Evolutionary conservation across 129 eudicot species (phyloP).

Genomic region (Artemisia tridentata): DNA sequence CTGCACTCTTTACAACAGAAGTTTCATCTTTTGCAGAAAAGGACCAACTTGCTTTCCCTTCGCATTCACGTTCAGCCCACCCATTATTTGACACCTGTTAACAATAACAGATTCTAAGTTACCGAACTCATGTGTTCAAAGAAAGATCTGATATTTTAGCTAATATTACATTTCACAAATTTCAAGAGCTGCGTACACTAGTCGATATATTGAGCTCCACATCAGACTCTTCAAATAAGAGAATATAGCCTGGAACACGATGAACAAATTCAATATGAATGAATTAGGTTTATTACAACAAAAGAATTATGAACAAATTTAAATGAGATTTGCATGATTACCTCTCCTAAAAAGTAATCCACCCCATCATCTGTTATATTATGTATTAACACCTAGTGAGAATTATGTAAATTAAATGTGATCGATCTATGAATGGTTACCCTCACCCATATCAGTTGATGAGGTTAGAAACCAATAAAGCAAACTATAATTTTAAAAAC

Average conservation of each 20-base stretch:
- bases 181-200: slow-evolving; percentile 43
- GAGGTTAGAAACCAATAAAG: no score
- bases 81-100: slow-evolving; percentile 89
- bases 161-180: slow-evolving; percentile 24
- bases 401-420: no score
- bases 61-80: slow-evolving; percentile 99
- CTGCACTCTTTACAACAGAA: no score
- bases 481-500: no score
- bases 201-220: slow-evolving; percentile 70
- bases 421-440: no score
- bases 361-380: slow-evolving; percentile 52
- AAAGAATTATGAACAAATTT: neutral
- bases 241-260: slow-evolving; percentile 51
- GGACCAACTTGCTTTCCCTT: no score
- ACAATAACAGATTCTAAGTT: neutral
- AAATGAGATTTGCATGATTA: slow-evolving; percentile 10
- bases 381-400: no score
- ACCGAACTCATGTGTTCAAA: no score
- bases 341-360: slow-evolving; percentile 86
- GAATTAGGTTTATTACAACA: neutral
- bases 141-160: no score
- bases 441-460: no score
- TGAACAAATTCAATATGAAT: neutral
- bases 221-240: slow-evolving; percentile 78
- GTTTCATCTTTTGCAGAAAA: no score